Evolutionary conservation across 2,329 filamentous ascomycete species (phyloP), one percentile per base, ranked within the genome.

Genomic region (Botrytis tulipae): DNA sequence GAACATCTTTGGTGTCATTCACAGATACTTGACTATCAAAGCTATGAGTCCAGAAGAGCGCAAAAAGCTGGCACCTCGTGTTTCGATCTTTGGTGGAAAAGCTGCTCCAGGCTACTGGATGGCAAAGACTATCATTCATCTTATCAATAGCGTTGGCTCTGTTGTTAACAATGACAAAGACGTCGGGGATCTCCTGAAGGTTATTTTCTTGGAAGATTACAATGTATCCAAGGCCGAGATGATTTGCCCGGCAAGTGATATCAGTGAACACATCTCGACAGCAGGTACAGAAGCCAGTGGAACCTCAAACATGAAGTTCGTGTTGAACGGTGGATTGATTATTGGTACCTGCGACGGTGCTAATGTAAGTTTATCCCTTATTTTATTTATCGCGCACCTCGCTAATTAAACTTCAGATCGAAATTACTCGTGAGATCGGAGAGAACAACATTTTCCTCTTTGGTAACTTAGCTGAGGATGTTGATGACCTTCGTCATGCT

Each of bases 291-390:
- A 99, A 87, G 89, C 89, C 32, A 91, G 88, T 76, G 95, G 95
- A 76, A 97, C 94, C 20, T 97, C 93, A 80, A 99, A 99, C 89
- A 99, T 99, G 96, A 99, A 99, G 84, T 99, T 99, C 83, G 96
- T 98, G 22, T 87, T 99, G 80, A 99, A 98, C 80, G 96, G 96
- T 76, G 96, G 96, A 76, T 86, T 99, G 75, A 97, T 99, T 80
- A 99, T 99, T 78, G 96, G 96, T 79, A 99, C 96, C 32, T 98
- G 95, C 82, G 96, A 99, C 80, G 96, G 96, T 81, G 96, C 96
- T 76, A 99, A 99, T 81, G 94, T 96, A 87, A 87, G 91, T 86
- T 20, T 60, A 20, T 44, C 40, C 22, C 42, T 48, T 20, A 20
- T 35, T 60, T 22, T 25, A 32, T 20, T 18, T 32, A n/a, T 37